These are phyloP conservation scores for Suillus subluteus DNA, from an alignment of 768 basidiomycete genomes.

Conservation along the genomic window DNA sequence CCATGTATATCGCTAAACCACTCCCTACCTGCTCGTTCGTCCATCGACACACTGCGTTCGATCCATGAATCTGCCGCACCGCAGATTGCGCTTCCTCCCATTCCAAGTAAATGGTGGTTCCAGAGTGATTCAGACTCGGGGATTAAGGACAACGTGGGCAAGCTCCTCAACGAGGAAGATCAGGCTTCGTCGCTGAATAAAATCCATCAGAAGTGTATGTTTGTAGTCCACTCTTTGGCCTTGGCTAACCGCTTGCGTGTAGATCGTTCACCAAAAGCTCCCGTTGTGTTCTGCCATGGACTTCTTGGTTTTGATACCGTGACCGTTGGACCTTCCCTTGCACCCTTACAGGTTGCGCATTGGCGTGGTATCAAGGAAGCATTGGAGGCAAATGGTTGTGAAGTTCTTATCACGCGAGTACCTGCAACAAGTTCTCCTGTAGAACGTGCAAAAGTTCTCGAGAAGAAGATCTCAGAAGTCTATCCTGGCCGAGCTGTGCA, in stretches of 20 bases:
- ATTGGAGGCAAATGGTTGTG: slow-evolving; percentile 82
- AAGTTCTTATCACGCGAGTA: slow-evolving; percentile 92
- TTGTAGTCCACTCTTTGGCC: slow-evolving; percentile 1
- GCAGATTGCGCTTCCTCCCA: slow-evolving; percentile 29
- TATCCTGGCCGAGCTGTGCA: slow-evolving; percentile 88
- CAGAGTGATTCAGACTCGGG: slow-evolving; percentile 38
- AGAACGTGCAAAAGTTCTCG: slow-evolving; percentile 90
- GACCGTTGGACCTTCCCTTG: slow-evolving; percentile 74
- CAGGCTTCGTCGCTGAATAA: slow-evolving; percentile 45
- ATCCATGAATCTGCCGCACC: slow-evolving; percentile 34
- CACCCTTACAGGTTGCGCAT: slow-evolving; percentile 85
- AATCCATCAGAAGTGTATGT: slow-evolving; percentile 58
- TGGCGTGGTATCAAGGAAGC: slow-evolving; percentile 98
- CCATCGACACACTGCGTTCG: slow-evolving; percentile 61
- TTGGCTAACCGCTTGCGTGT: slow-evolving; percentile 13
- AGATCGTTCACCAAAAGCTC: slow-evolving; percentile 82
- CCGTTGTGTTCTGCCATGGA: slow-evolving; percentile 95
- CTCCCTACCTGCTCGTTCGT: slow-evolving; percentile 49
- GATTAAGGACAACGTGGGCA: slow-evolving; percentile 46
- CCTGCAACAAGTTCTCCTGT: slow-evolving; percentile 89
- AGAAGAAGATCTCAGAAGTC: slow-evolving; percentile 73
- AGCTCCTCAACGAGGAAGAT: slow-evolving; percentile 56
- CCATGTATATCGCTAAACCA: slow-evolving; percentile 34
- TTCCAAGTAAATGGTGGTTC: slow-evolving; percentile 52
- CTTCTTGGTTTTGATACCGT: slow-evolving; percentile 89